Conservation (phyloP, 768 basidiomycete species). For the Scleroderma citrinum region DNA sequence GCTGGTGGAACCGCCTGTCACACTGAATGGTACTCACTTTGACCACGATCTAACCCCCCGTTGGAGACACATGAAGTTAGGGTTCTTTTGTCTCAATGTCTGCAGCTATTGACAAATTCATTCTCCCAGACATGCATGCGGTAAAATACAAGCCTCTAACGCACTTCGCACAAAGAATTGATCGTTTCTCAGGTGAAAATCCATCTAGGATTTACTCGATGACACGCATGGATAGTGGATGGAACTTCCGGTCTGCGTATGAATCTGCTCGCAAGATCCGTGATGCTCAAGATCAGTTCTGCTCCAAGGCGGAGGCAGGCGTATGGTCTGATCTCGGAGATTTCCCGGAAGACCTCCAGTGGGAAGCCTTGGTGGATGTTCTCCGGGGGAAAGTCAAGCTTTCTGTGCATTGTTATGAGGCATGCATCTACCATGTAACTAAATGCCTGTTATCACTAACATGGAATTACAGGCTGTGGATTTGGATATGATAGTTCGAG, state of each 20-base stretch:
- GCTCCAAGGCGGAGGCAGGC: constrained; percentile 50
- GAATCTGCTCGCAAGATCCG: constrained; percentile 65
- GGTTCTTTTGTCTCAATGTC: background rate
- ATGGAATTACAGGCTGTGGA: constrained; percentile 49
- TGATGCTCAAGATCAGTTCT: constrained; percentile 65
- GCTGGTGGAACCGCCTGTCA: constrained; percentile 46
- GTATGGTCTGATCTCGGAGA: constrained; percentile 32
- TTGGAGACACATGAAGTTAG: constrained; percentile 27
- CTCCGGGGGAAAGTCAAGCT: constrained; percentile 67
- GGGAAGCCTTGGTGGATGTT: constrained; percentile 77
- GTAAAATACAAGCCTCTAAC: constrained; percentile 23
- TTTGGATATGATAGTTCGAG: constrained; percentile 63
- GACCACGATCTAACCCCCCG: constrained; percentile 15
- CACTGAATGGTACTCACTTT: constrained; percentile 24
- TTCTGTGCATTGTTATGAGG: constrained; percentile 35
- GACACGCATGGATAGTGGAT: constrained; percentile 72
- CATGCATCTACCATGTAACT: background rate
- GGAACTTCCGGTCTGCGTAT: constrained; percentile 78
- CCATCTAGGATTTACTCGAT: constrained; percentile 36
- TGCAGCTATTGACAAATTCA: background rate
- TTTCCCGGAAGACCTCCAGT: constrained; percentile 60
- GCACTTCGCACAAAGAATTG: background rate
- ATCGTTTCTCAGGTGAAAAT: constrained; percentile 23
- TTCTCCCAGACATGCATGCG: constrained; percentile 33
- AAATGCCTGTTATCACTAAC: background rate